Base-by-base conservation (phyloP, 2,329 filamentous ascomycete genomes). In the Fusarium marasasianum region DNA sequence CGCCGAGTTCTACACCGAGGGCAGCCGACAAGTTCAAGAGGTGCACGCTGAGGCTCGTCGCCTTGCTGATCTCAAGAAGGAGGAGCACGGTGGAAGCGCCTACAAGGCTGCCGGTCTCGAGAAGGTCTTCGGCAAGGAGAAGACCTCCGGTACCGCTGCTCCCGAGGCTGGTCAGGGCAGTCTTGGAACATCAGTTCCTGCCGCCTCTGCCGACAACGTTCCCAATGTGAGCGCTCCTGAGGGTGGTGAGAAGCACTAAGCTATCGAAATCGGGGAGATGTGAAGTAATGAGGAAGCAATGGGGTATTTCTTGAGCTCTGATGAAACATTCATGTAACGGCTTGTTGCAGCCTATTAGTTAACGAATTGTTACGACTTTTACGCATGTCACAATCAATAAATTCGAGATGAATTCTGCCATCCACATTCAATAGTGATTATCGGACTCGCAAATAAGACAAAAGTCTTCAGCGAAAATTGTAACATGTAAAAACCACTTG, bases 1-100 rank as follows among this genome's bases (percentile, higher is more conserved):
- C 70, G 93, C 94, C 77, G 87, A 92, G 72, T 99, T 99, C 86
- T 99, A 99, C 85, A 89, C 91, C 13, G 88, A 94, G 77, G 90
- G 93, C 73, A 91, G 93, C 82, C 94, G 94, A 86, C 95, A 98
- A 84, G 95, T 98, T 38, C 88, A 94, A 78, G 96, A 99, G 81
- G 96, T 99, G 53, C 96, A 99, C 85, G 89, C 88, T 72, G 96
- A 99, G 88, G 96, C 96, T 38, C 89, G 92, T 73, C 91, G 96
- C 77, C 87, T 99, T 62, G 96, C 96, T 56, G 91, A 97, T 75
- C 84, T 99, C 76, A 98, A 98, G 92, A 91, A 91, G 81, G 84
- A 90, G 70, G 87, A 90, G 81, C 82, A 86, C 51, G 89, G 89
- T 26, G 88, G 87, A 57, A 89, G 86, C 73, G 88, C 90, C 51